Evolutionary conservation across 2,329 filamentous ascomycete genomes (phyloP), one percentile per base, ranked within the genome.

Genomic region (Tricladium varicosporioides): DNA sequence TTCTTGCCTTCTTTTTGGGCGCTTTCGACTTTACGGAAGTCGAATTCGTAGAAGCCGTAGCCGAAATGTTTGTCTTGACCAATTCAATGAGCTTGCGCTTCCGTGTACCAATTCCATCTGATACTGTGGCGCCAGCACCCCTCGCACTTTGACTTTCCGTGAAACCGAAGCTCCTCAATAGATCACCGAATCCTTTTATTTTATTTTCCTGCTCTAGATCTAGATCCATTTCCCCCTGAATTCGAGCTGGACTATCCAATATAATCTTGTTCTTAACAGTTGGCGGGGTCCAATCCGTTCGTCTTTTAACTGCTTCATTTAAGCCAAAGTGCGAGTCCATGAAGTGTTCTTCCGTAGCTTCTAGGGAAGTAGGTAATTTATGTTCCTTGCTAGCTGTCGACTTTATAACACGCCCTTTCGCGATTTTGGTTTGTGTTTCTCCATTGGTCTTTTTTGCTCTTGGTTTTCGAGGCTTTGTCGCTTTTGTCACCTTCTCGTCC

Each of bases 1-100:
- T 95, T 43, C 84, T 84, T 0, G 85, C 74, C 70, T 88, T 92
- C 72, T 89, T 91, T 71, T 83, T 85, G 2, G 79, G 74, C 5
- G 77, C 75, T 62, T 84, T 87, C 18, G 73, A 69, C 67, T 82
- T 83, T 1, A 65, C 61, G 0, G 73, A 73, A 1, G 73, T 72
- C 7, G 16, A 22, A 15, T 68, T 60, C 1, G 64, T 61, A 5
- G 63, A 59, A 46, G 67, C n/a, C 2, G 66, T 51, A 57, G 61
- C 49, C n/a, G 63, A 48, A 43, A 61, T 61, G 54, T 63, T 72
- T 64, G 71, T 71, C 1, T 75, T 70, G 1, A 83, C 71, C 42
- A 80, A 67, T 46, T 85, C 80, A 22, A 83, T 77, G 11, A 78
- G 71, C 57, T 85, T 86, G 5, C 83, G 75, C 67, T 85, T 86